Conservation (phyloP, 805 yeast species). For the Candida verbasci region DNA sequence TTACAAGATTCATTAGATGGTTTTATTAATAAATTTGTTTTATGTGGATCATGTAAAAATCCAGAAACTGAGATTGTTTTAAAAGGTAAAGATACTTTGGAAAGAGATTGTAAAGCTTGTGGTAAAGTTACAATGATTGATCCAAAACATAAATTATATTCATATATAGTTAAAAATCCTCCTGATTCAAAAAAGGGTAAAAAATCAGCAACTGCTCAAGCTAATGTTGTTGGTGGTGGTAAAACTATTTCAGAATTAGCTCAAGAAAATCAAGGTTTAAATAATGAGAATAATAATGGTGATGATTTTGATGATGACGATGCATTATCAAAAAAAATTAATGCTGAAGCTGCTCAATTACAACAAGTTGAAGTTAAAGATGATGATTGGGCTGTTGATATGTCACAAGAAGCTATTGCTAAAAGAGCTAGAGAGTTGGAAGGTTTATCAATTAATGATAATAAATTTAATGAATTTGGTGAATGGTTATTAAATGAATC, state of each 20-base stretch:
- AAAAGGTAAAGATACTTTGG: slow-evolving; percentile 67
- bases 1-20: slow-evolving; percentile 94
- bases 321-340: slow-evolving; percentile 70
- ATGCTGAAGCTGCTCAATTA: slow-evolving; percentile 75
- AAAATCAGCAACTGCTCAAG: slow-evolving; percentile 84
- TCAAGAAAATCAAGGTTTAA: slow-evolving; percentile 40
- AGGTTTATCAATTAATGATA: slow-evolving; percentile 48
- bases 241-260: slow-evolving; percentile 76
- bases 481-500: slow-evolving; percentile 69
- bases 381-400: slow-evolving; percentile 97
- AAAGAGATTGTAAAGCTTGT: slow-evolving; percentile 97
- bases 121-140: slow-evolving; percentile 85
- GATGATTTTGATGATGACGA: slow-evolving; percentile 62
- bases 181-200: slow-evolving; percentile 64
- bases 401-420: slow-evolving; percentile 92
- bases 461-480: slow-evolving; percentile 72
- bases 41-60: slow-evolving; percentile 92
- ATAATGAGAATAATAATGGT: slow-evolving; percentile 12
- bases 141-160: slow-evolving; percentile 79
- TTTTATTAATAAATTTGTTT: slow-evolving; percentile 85
- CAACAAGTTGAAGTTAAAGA: slow-evolving; percentile 61
- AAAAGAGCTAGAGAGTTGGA: slow-evolving; percentile 87
- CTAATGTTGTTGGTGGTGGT: slow-evolving; percentile 87
- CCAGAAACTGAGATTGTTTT: slow-evolving; percentile 94
- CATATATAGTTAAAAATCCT: slow-evolving; percentile 87